phyloP scores from a whole-genome alignment of 805 yeast genomes.

The Suhomyces sp. region DNA sequence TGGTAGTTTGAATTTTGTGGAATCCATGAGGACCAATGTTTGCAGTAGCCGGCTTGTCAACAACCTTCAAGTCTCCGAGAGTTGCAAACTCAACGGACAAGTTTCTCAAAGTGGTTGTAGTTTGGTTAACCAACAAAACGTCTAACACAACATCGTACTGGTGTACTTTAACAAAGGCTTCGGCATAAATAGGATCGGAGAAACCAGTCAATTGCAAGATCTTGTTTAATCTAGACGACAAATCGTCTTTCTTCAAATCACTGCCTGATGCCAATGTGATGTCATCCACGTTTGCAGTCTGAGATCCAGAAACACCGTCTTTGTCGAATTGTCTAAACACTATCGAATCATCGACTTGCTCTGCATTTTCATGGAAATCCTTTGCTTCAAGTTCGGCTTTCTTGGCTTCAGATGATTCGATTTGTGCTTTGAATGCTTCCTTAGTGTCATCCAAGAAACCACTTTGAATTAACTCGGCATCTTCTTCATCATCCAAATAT shows the following conservation, averaged over 20 bases:
- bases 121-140: constrained; percentile 91
- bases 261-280: constrained; percentile 52
- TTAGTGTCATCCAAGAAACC: constrained; percentile 88
- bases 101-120: constrained; percentile 85
- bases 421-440: constrained; percentile 73
- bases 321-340: constrained; percentile 74
- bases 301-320: constrained; percentile 21
- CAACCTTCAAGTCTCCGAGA: constrained; percentile 90
- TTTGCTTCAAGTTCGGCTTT: constrained; percentile 55
- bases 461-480: constrained; percentile 47
- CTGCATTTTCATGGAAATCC: constrained; percentile 59
- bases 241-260: constrained; percentile 51
- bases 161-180: constrained; percentile 92
- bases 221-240: constrained; percentile 78
- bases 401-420: constrained; percentile 56
- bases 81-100: constrained; percentile 93
- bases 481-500: constrained; percentile 66
- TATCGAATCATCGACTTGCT: constrained; percentile 76
- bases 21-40: constrained; percentile 98
- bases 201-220: constrained; percentile 96
- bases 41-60: constrained; percentile 84
- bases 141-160: constrained; percentile 95
- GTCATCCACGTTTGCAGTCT: constrained; percentile 44
- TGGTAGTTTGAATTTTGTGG: constrained; percentile 81
- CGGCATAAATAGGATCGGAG: constrained; percentile 97